Base-by-base conservation (phyloP, 768 basidiomycete genomes). In the Aureoboletus auriporus region DNA sequence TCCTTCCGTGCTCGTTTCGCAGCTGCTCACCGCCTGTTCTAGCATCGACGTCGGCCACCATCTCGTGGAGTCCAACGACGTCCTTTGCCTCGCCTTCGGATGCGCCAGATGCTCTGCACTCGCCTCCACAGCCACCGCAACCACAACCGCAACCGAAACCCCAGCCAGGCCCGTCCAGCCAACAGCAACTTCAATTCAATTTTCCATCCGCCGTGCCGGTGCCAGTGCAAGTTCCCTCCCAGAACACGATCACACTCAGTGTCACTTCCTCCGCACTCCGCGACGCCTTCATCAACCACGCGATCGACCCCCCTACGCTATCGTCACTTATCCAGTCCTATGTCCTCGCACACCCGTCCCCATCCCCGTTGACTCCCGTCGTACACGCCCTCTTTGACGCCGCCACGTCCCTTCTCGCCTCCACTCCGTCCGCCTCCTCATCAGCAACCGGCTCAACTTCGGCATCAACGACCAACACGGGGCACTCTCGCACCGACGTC, bases 361-460 rank as follows among this genome's bases (percentile, higher is more conserved):
- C 72, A 3, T 76, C 76, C 0, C 75, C 80, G 2, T 68, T 83
- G 12, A 73, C 72, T 0, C 68, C 75, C 2, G 72, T 80, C 28
- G 61, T 83, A 4, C 70, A 74, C 30, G 74, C 78, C 8, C 69
- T 83, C 5, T 83, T 82, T 50, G 79, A 80, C 28, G 80, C 80
- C 1, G 51, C 57, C n/a, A 54, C 66, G 4, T 50, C 39, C 63
- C 74, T 58, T 11, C 56, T 60, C 17, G 35, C 48, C 0, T 50
- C 56, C 0, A 46, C 53, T 6, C 27, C 39, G 1, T 42, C 54
- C 8, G 28, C 28, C 8, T 41, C 72, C 11, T 33, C 75, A 30
- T 58, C 57, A 4, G 62, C 57, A 37, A 64, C 73, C 11, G 73
- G 78, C 39, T 72, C 16, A 16, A 39, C 30, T 29, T 66, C 42